phyloP scores from a whole-genome alignment of 257 asterid species.

The Solanum clarkiae region DNA sequence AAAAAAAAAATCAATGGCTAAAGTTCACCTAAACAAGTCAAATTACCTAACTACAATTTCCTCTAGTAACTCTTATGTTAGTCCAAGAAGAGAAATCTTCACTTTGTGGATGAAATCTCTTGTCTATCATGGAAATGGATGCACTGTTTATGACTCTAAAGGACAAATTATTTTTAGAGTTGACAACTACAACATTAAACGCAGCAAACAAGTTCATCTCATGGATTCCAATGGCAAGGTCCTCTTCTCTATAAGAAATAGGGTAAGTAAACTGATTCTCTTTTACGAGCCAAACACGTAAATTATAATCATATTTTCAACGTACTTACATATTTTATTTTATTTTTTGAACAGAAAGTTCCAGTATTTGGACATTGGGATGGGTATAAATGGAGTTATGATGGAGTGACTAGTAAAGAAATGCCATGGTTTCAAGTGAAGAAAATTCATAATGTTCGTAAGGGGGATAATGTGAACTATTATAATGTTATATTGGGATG shows the following conservation, averaged over 20 bases:
- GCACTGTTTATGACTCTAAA: conserved; percentile 36
- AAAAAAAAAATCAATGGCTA: conserved; percentile 32
- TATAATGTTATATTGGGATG: conserved; percentile 14
- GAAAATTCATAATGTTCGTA: conserved; percentile 11
- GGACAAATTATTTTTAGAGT: conserved; percentile 41
- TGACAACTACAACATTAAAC: conserved; percentile 40
- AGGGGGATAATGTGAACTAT: neutral
- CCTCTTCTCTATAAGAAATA: conserved; percentile 36
- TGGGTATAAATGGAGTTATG: conserved; percentile 13
- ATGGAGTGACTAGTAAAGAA: conserved; percentile 4
- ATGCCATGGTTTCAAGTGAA: conserved; percentile 26
- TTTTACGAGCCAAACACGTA: neutral
- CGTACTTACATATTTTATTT: neutral
- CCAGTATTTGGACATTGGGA: conserved; percentile 22
- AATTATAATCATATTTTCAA: neutral
- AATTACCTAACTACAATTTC: neutral
- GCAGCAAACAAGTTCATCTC: conserved; percentile 34
- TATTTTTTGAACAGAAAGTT: conserved; percentile 10
- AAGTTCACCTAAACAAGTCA: conserved; percentile 28
- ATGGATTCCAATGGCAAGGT: conserved; percentile 41
- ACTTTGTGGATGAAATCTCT: conserved; percentile 76
- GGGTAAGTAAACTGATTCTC: conserved; percentile 20
- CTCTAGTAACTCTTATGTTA: neutral
- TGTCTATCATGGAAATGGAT: conserved; percentile 48
- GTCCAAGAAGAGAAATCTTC: conserved; percentile 27